Percentiles rank a stretch among this genome's conserved stretches.
Conservation (phyloP, 1,284 basidiomycete species). For the Austroboletus novae-zelandiae region DNA sequence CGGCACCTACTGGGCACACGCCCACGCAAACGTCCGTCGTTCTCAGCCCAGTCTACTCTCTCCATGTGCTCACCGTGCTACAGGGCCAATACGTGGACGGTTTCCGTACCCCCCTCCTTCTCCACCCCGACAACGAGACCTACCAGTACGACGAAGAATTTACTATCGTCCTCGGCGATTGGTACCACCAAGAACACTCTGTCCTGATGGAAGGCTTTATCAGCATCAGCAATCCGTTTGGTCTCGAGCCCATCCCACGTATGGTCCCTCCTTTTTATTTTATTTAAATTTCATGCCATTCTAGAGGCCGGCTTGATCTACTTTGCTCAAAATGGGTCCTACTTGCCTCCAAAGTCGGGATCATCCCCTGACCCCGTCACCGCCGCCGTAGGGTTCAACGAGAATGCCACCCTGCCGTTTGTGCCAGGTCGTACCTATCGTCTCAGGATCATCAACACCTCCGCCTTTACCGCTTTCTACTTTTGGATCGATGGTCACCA, state of each 20-base stretch:
- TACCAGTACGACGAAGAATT: constrained; percentile 89
- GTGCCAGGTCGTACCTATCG: constrained; percentile 80
- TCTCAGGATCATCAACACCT: constrained; percentile 75
- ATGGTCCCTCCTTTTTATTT: constrained; percentile 10
- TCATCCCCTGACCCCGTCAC: constrained; percentile 47
- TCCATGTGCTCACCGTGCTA: background rate
- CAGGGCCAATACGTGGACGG: constrained; percentile 89
- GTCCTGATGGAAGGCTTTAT: constrained; percentile 71
- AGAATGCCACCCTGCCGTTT: constrained; percentile 85
- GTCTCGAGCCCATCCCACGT: constrained; percentile 87
- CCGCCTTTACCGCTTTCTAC: constrained; percentile 72
- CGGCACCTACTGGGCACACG: constrained; percentile 91
- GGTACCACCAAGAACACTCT: constrained; percentile 79
- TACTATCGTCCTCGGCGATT: constrained; percentile 81
- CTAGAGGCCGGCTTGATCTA: constrained; percentile 83
- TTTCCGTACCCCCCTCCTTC: constrained; percentile 73
- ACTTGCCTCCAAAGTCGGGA: constrained; percentile 60
- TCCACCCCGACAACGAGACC: constrained; percentile 63
- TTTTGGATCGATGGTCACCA: constrained; percentile 92
- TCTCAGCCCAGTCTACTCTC: background rate
- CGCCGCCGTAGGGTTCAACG: constrained; percentile 72
- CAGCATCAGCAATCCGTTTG: constrained; percentile 73
- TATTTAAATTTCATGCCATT: background rate
- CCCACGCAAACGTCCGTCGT: constrained; percentile 53
- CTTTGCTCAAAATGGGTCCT: constrained; percentile 72